Conservation (phyloP, 139 green algal species). For the Eudorina sp. region DNA sequence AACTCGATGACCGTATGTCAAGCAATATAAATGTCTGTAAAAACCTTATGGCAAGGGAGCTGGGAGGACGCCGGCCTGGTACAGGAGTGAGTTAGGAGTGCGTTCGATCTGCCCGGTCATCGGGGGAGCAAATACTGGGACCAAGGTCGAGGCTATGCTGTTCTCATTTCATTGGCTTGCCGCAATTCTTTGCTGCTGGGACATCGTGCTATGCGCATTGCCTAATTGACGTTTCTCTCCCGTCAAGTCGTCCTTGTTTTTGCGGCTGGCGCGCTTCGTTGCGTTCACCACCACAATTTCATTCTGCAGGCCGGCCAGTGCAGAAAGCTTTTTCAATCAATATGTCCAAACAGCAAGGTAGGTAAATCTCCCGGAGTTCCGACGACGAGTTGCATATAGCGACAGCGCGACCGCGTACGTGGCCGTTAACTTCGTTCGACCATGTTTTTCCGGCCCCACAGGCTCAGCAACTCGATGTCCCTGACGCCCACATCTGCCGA, state of each 20-base stretch:
- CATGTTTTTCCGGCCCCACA: neutral
- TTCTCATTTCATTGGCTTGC: too few relatives aligned
- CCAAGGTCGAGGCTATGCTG: too few relatives aligned
- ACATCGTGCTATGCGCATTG: too few relatives aligned
- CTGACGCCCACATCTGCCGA: constrained; percentile 31
- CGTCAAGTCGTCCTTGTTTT: constrained; percentile 2
- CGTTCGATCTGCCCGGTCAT: too few relatives aligned
- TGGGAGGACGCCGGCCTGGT: constrained; percentile 20
- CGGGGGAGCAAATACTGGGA: too few relatives aligned
- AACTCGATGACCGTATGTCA: neutral
- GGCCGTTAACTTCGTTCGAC: too few relatives aligned
- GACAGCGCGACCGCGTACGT: too few relatives aligned
- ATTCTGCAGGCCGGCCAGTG: constrained; percentile 8
- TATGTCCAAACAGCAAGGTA: constrained; percentile 40
- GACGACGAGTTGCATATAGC: too few relatives aligned
- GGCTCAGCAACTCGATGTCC: constrained; percentile 19
- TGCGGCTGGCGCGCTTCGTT: neutral
- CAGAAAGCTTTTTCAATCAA: constrained; percentile 6
- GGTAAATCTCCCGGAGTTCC: too few relatives aligned
- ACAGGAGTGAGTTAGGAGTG: constrained; percentile 17
- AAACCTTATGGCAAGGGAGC: constrained; percentile 19
- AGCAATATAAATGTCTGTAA: neutral
- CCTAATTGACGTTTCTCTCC: too few relatives aligned
- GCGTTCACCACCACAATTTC: neutral
- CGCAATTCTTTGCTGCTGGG: too few relatives aligned